Percentiles rank a stretch among this genome's conserved stretches.
Evolutionary conservation across 2,329 filamentous ascomycete genomes (phyloP).

Genomic region (Alternaria viburni): DNA sequence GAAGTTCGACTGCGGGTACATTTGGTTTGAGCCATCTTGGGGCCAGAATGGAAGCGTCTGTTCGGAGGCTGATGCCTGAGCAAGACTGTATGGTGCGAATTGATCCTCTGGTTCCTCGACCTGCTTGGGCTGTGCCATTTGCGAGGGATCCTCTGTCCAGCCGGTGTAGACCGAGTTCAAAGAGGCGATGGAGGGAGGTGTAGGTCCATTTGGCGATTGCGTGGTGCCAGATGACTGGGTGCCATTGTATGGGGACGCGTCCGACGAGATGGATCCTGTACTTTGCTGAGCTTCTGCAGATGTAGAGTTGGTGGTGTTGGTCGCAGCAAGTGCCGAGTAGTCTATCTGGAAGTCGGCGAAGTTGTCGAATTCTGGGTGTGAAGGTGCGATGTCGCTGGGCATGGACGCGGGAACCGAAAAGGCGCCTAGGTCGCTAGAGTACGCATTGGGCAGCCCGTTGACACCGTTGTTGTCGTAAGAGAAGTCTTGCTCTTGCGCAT

Average conservation of each 20-base stretch:
- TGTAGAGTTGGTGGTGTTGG: slow-evolving; percentile 29
- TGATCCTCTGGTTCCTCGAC: slow-evolving; percentile 36
- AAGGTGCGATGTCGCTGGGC: slow-evolving; percentile 27
- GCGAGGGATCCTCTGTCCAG: slow-evolving; percentile 45
- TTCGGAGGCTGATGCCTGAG: slow-evolving; percentile 40
- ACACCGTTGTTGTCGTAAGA: slow-evolving; percentile 23
- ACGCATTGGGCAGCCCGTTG: slow-evolving; percentile 25
- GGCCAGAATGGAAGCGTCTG: slow-evolving; percentile 40
- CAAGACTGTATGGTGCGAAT: slow-evolving; percentile 41
- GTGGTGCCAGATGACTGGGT: slow-evolving; percentile 38
- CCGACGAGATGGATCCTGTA: slow-evolving; percentile 40
- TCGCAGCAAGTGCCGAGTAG: slow-evolving; percentile 31
- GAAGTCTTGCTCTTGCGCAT: slow-evolving; percentile 31
- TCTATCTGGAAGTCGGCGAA: slow-evolving; percentile 38
- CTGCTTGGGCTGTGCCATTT: slow-evolving; percentile 28
- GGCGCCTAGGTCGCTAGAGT: slow-evolving; percentile 25
- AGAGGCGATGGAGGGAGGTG: slow-evolving; percentile 42
- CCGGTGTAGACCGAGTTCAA: slow-evolving; percentile 46
- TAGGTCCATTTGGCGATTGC: slow-evolving; percentile 42
- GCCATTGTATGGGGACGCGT: slow-evolving; percentile 46
- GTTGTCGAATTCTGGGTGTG: slow-evolving; percentile 30
- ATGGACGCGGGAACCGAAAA: slow-evolving; percentile 35
- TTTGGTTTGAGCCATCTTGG: slow-evolving; percentile 24
- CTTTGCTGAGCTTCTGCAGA: slow-evolving; percentile 38
- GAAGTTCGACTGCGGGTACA: slow-evolving; percentile 36